Percentiles rank a stretch among this genome's conserved stretches.
phyloP scores from a whole-genome alignment of 345 rosid species.

The Psidium friedrichsthalianum region DNA sequence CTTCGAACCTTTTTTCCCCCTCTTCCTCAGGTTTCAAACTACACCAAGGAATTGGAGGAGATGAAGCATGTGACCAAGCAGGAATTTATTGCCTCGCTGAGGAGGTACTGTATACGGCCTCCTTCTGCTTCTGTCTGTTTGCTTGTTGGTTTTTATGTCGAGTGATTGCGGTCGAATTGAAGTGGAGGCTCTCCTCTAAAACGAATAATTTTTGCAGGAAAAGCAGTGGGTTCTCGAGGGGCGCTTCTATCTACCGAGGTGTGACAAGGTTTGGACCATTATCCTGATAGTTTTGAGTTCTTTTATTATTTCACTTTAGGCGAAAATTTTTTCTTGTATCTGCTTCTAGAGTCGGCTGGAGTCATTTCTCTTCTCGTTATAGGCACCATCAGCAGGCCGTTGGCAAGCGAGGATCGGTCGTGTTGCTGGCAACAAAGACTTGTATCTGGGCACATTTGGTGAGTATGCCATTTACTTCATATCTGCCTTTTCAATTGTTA shows the following conservation, averaged over 20 bases:
- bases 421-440: constrained; percentile 96
- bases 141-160: not conserved
- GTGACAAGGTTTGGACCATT: constrained; percentile 57
- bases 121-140: not conserved
- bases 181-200: not conserved
- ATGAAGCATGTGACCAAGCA: constrained; percentile 87
- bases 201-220: constrained; percentile 32
- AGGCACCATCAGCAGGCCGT: constrained; percentile 98
- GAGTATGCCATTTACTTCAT: not conserved
- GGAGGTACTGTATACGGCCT: constrained; percentile 42
- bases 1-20: not conserved
- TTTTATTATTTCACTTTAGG: not conserved
- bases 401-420: constrained; percentile 99
- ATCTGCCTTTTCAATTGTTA: not conserved
- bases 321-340: accelerated
- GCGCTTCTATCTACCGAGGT: constrained; percentile 93
- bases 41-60: constrained; percentile 71
- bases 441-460: constrained; percentile 97
- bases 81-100: constrained; percentile 90
- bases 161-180: not conserved
- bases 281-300: not conserved
- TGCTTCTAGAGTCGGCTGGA: not conserved
- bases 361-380: not conserved
- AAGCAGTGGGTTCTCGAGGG: constrained; percentile 97
- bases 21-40: constrained; percentile 40